Percentiles rank a stretch among this genome's conserved stretches.
phyloP scores from a whole-genome alignment of 306 rosid species.

The Parietaria judaica region DNA sequence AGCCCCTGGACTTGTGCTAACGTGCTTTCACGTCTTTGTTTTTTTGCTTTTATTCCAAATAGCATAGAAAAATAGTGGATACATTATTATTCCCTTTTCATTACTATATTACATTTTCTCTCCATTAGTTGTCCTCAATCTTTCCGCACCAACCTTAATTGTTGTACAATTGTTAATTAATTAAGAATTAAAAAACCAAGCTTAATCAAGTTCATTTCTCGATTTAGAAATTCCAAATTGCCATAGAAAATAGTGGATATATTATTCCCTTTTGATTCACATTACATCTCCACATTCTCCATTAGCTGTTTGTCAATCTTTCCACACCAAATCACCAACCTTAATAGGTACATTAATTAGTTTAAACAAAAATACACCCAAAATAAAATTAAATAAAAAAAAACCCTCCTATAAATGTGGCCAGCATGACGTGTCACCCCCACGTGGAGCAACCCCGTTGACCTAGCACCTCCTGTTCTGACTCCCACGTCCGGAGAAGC shows the following conservation, averaged over 20 bases:
- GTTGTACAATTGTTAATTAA: not conserved
- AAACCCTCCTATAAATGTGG: not conserved
- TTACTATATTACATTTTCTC: too few relatives aligned
- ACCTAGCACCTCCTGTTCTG: slow-evolving; percentile 16
- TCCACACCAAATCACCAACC: slow-evolving; percentile 5
- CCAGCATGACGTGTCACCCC: not conserved
- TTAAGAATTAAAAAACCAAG: not conserved
- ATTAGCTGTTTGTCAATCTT: slow-evolving; percentile 4
- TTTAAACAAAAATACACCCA: not conserved
- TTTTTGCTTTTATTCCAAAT: too few relatives aligned
- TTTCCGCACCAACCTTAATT: not conserved
- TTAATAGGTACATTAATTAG: not conserved
- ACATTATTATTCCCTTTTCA: too few relatives aligned
- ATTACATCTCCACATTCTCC: not conserved
- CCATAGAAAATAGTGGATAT: not conserved
- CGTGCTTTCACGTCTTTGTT: slow-evolving; percentile 4
- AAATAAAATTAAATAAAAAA: not conserved
- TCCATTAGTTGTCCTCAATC: too few relatives aligned
- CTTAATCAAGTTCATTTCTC: too few relatives aligned
- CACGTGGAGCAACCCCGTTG: not conserved
- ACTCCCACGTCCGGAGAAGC: slow-evolving; percentile 28
- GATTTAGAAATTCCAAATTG: not conserved
- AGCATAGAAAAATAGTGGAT: too few relatives aligned
- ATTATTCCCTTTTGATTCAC: slow-evolving; percentile 2
- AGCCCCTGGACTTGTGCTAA: not conserved